phyloP scores from a whole-genome alignment of 2,329 filamentous ascomycete genomes.

The Aspergillus neoniger region DNA sequence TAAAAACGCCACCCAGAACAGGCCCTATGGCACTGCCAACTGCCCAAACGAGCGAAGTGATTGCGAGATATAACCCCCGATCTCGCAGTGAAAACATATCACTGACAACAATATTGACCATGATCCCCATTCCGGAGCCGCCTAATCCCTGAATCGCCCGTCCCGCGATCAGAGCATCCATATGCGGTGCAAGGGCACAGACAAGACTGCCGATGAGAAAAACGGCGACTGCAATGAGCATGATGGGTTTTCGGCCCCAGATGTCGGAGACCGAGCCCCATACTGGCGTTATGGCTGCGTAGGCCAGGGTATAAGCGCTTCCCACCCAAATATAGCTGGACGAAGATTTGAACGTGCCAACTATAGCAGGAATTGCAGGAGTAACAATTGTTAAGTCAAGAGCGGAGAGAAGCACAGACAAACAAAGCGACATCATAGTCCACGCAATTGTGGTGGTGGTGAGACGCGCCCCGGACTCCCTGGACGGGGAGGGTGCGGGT shows the following conservation, averaged over 20 bases:
- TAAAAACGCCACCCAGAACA: conserved; percentile 54
- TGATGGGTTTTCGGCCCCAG: conserved; percentile 57
- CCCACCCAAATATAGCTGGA: conserved; percentile 58
- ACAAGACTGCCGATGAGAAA: conserved; percentile 54
- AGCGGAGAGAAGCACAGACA: conserved; percentile 16
- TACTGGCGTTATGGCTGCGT: conserved; percentile 40
- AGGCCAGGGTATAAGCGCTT: conserved; percentile 53
- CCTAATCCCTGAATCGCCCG: conserved; percentile 56
- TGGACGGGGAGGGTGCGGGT: too few species aligned
- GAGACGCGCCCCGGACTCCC: too few species aligned
- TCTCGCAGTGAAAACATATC: conserved; percentile 56
- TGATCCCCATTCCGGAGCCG: conserved; percentile 53
- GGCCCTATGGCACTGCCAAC: conserved; percentile 56
- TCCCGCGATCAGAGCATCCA: conserved; percentile 55
- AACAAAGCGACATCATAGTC: not conserved
- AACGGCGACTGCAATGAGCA: conserved; percentile 40
- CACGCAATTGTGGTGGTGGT: not conserved
- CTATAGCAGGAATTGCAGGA: conserved; percentile 59
- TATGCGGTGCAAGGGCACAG: conserved; percentile 48
- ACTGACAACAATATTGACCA: conserved; percentile 56
- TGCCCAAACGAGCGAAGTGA: conserved; percentile 56
- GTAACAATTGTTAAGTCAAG: conserved; percentile 54
- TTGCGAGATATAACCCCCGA: conserved; percentile 51
- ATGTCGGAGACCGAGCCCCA: conserved; percentile 53
- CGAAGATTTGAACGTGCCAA: conserved; percentile 52